A percentile compares a stretch with the other conserved stretches of the same genome.
phyloP scores from a whole-genome alignment of 129 eudicot species.

The Chrysanthemum lavandulifolium region DNA sequence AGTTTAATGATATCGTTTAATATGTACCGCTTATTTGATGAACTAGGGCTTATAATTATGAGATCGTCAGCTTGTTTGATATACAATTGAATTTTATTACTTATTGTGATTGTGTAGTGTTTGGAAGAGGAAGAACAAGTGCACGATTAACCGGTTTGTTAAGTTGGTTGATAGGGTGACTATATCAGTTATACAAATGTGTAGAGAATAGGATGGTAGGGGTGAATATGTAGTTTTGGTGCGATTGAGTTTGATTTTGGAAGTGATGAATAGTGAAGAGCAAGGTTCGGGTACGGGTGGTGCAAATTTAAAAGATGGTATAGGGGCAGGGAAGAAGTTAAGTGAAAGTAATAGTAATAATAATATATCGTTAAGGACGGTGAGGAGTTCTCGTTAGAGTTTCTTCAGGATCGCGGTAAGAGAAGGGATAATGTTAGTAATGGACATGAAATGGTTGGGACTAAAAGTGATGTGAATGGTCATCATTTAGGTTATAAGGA shows the following conservation, averaged over 20 bases:
- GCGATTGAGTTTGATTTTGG: slow-evolving; percentile 13
- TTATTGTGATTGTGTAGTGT: no score
- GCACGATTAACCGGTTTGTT: no score
- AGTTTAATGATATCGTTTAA: no score
- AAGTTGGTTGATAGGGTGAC: no score
- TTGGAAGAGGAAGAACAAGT: no score
- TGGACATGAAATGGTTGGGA: slow-evolving; percentile 44
- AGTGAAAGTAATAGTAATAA: slow-evolving; percentile 17
- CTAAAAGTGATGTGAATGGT: slow-evolving; percentile 31
- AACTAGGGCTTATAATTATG: no score
- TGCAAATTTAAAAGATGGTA: slow-evolving; percentile 18
- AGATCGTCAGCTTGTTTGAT: no score
- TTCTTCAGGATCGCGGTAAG: slow-evolving; percentile 56
- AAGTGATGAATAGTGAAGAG: slow-evolving; percentile 43
- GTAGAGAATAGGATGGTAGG: no score
- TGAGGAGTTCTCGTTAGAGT: slow-evolving; percentile 68
- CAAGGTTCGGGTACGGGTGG: slow-evolving; percentile 29
- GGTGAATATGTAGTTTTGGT: slow-evolving; percentile 12
- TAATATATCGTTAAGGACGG: slow-evolving; percentile 57
- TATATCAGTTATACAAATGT: no score
- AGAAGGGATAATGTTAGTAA: slow-evolving; percentile 28
- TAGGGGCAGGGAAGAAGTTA: slow-evolving; percentile 25
- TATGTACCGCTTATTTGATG: no score
- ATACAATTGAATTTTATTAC: no score
- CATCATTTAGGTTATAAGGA: slow-evolving; percentile 50